Evolutionary conservation across 2,329 filamentous ascomycete species (phyloP), one percentile per base, ranked within the genome.

Genomic region (Hawksworthiomyces lignivorus): DNA sequence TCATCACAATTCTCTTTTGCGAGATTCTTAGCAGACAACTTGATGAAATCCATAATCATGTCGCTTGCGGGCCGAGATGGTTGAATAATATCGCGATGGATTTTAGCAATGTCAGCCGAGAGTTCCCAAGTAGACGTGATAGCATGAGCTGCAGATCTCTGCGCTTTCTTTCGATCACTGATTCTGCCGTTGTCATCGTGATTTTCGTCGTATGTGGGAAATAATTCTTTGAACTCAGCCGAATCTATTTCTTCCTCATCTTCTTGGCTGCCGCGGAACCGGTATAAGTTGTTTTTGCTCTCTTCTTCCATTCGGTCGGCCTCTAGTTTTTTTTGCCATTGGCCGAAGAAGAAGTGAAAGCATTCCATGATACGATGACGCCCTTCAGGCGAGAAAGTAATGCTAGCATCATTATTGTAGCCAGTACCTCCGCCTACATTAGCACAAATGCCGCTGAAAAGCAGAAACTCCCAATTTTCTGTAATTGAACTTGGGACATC

Each of bases 251-350:
- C 82, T 43, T 94, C 84, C 49, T 86, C 79, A 36, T 89, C 82
- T 47, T 89, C 84, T 29, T 77, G 66, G 29, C 80, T 82, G 24
- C 89, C 90, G 48, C 80, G 78, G 64, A 92, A 96, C 17, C 80
- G 82, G 61, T 94, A 98, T 29, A 94, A 62, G 48, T 84, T 88
- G 5, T 76, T 78, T 48, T 83, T 85, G 21, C 77, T 73, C 15
- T 84, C 82, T 51, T 84, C 80, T 35, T 84, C 77, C 52, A 81
- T 78, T 53, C 87, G 83, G 49, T 96, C 89, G 17, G 78, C 70
- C 40, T 82, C 75, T 3, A 95, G 74, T 55, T 83, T 82, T 38
- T 76, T 73, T 51, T 78, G 85, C 89, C 90, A 98, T 38, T 88
- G 73, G 14, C 78, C 65, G 54, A 89, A 94, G 54, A 94, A 82